Evolutionary conservation across 2,329 filamentous ascomycete species (phyloP).

Genomic region (Aureobasidium zeae): DNA sequence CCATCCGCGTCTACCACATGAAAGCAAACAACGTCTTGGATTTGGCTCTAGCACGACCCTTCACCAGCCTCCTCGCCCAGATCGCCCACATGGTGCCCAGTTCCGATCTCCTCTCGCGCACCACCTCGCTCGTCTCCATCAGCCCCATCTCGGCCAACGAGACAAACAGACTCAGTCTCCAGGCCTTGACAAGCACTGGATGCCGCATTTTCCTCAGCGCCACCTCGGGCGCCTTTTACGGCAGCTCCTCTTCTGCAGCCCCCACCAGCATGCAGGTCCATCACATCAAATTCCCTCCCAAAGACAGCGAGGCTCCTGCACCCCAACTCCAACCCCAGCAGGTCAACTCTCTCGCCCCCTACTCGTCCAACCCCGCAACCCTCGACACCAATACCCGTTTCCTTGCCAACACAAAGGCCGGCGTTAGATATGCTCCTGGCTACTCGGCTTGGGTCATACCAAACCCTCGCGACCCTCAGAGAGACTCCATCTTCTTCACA

Average conservation of each 20-base stretch:
- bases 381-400: constrained; percentile 28
- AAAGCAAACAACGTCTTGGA: constrained; percentile 48
- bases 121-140: constrained; percentile 70
- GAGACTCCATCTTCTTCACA: constrained; percentile 68
- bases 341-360: constrained; percentile 10
- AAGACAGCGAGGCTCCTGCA: constrained; percentile 22
- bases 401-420: constrained; percentile 30
- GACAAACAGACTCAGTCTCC: constrained; percentile 73
- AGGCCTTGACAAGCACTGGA: constrained; percentile 83
- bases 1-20: constrained; percentile 86
- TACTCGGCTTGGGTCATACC: constrained; percentile 81
- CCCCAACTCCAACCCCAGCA: constrained; percentile 17
- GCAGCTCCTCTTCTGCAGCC: constrained; percentile 47
- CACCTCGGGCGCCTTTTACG: constrained; percentile 64
- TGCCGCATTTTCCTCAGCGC: constrained; percentile 89
- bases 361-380: constrained; percentile 19
- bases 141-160: constrained; percentile 73
- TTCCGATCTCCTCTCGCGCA: constrained; percentile 57
- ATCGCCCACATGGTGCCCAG: constrained; percentile 76
- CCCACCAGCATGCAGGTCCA: constrained; percentile 97
- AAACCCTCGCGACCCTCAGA: constrained; percentile 22
- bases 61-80: constrained; percentile 50
- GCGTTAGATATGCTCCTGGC: constrained; percentile 64
- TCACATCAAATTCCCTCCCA: constrained; percentile 87
- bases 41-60: constrained; percentile 47